Evolutionary conservation across 2,329 filamentous ascomycete species (phyloP), one percentile per base, ranked within the genome.

Genomic region (Aspergillus oerlinghausenensis): DNA sequence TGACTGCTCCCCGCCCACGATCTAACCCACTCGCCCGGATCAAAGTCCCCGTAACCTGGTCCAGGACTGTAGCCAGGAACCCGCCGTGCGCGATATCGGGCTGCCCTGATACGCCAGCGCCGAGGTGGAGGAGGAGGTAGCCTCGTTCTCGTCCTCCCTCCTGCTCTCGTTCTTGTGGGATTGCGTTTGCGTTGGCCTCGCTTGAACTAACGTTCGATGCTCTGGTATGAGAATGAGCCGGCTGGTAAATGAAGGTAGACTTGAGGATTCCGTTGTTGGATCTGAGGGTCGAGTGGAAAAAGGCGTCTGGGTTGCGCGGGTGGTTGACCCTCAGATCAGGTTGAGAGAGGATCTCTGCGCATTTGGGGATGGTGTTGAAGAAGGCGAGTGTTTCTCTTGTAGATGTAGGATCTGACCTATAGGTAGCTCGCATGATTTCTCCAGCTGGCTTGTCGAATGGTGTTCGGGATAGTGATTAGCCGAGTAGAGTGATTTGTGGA

Each of bases 41-140:
- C 26, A 53, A 19, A 7, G 17, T 52, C 53, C 56, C 56, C 0
- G 40, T 52, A 9, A 43, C 53, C 47, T 58, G 52, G 26, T 58
- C 56, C 56, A 58, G 43, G 2, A 55, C 56, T 4, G 53, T 53
- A 4, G 56, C 56, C 8, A 58, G 56, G 43, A 58, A 58, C 26
- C 56, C 56, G 38, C 56, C 56, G 47, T 58, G 56, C 32, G 53
- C 56, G 45, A 58, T 55, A 7, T 38, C 50, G 1, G 32, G 11
- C 19, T 55, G 53, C 8, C 56, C 56, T 1, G 32, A 47, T 17
- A 50, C 23, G 11, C 50, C 56, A 26, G 10, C 14, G 25, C 56
- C 56, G 35, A 55, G n/a, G 14, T 52, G 56, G 6, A 58, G 14
- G n/a, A 58, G 45, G 8, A 53, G 29, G n/a, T 58, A 50, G 26